These are phyloP conservation scores for Hippophae tibetana DNA, from an alignment of 306 rosid genomes.

Conservation along the genomic window DNA sequence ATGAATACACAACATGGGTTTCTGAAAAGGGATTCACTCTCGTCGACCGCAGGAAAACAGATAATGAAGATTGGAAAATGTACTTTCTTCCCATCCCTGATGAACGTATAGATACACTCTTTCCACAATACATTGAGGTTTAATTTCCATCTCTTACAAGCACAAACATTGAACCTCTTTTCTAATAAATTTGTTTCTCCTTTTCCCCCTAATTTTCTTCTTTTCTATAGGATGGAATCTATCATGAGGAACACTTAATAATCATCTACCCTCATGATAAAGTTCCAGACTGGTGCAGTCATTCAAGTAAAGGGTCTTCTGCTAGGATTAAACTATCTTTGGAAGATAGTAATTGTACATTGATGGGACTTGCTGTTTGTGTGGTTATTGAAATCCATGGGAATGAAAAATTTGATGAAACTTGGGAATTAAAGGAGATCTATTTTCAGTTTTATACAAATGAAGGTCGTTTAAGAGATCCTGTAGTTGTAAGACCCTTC, in stretches of 20 bases:
- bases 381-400: not conserved
- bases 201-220: not conserved
- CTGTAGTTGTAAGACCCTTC: not conserved
- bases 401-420: not conserved
- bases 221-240: not conserved
- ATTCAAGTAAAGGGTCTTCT: not conserved
- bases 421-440: not conserved
- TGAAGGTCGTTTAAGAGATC: not conserved
- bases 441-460: not conserved
- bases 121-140: conserved; percentile 9
- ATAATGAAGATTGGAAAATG: not conserved
- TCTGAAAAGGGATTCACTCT: conserved; percentile 10
- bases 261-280: not conserved
- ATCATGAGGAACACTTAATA: not conserved
- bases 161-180: not conserved
- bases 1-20: conserved; percentile 6
- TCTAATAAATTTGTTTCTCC: not conserved
- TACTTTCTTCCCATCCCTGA: not conserved
- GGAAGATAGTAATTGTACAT: not conserved
- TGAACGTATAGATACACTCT: not conserved
- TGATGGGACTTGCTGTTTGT: conserved; percentile 7
- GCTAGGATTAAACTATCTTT: not conserved
- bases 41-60: conserved; percentile 3
- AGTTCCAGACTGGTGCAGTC: not conserved
- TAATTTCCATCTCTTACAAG: not conserved